Base-by-base conservation (phyloP, 75 land plant species). In the Chamaecyparis obtusa region DNA sequence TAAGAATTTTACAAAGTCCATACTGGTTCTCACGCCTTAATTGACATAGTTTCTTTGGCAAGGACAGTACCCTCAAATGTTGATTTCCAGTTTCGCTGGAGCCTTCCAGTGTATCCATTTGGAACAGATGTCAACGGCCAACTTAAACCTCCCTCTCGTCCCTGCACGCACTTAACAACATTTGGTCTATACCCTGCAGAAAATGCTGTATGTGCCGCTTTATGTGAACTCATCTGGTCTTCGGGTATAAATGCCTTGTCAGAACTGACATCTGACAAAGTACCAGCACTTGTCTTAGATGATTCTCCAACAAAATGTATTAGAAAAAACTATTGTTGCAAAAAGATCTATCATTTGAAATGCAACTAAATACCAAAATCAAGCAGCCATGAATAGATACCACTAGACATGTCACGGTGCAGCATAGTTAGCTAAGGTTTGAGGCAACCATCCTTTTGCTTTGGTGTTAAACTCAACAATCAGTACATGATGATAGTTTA, bases 141-240 rank as follows among this genome's bases (percentile, higher is more conserved):
- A 56, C 87, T 86, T 71, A 86, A 86, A 77, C 91, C 91, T 27
- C 44, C 74, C 76, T 90, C 91, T 41, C 88, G 87, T 33, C 86
- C 91, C 44, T 54, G 79, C 69, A 90, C 33, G 41, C 85, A 89
- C n/a, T 86, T 76, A 15, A 90, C 86, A n/a, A 86, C 55, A 84
- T 77, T 89, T 36, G 85, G 81, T 37, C 17, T 55, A 14, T 48
- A 60, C 41, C 35, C 49, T 44, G 13, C 13, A 72, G 86, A n/a
- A 36, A 44, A 85, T 8, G 46, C 78, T 15, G 24, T 78, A 3
- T 39, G 15, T 24, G 36, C 32, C 41, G 79, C 46, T 46, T 41
- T 36, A 8, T 41, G 35, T 67, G 86, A 84, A 43, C 37, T 51
- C 33, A 37, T 51, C 41, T 55, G 39, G 14, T 21, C 33, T 51